Percentiles rank a stretch among this genome's conserved stretches.
phyloP scores from a whole-genome alignment of 192 early-diverging fungal genomes.

The Jimgerdemannia lactiflua region DNA sequence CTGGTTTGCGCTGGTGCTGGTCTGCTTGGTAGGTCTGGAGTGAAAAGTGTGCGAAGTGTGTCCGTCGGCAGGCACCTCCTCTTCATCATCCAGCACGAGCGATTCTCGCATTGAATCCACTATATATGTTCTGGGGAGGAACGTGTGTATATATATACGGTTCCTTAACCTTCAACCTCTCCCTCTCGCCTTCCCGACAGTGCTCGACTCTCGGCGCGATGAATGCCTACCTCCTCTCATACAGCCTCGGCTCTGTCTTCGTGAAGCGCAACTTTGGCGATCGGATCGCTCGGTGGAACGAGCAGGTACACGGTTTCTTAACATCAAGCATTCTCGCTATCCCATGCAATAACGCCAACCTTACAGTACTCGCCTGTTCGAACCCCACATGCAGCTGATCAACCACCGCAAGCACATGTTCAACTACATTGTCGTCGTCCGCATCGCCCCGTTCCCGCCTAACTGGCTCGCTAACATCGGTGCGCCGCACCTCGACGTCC shows the following conservation, averaged over 20 bases:
- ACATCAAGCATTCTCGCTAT: background rate
- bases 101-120: background rate
- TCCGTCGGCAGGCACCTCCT: too few species aligned
- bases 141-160: background rate
- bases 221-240: constrained; percentile 49
- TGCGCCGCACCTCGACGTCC: constrained; percentile 53
- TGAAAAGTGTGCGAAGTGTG: background rate
- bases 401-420: constrained; percentile 52
- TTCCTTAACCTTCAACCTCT: background rate
- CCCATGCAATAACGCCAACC: too few species aligned
- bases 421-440: constrained; percentile 56
- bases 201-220: constrained; percentile 52
- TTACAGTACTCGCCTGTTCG: background rate
- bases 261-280: constrained; percentile 43
- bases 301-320: constrained; percentile 29
- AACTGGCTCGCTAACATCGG: constrained; percentile 60
- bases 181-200: constrained; percentile 18
- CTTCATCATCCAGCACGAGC: too few species aligned
- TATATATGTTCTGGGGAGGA: background rate
- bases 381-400: constrained; percentile 14
- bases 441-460: constrained; percentile 54
- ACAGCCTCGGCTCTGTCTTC: constrained; percentile 41
- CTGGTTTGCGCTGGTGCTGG: constrained; percentile 43
- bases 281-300: constrained; percentile 43
- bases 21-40: constrained; percentile 37